Evolutionary conservation across 805 yeast genomes (phyloP), one percentile per base, ranked within the genome.

Genomic region (Starmerella potacharoeniae): DNA sequence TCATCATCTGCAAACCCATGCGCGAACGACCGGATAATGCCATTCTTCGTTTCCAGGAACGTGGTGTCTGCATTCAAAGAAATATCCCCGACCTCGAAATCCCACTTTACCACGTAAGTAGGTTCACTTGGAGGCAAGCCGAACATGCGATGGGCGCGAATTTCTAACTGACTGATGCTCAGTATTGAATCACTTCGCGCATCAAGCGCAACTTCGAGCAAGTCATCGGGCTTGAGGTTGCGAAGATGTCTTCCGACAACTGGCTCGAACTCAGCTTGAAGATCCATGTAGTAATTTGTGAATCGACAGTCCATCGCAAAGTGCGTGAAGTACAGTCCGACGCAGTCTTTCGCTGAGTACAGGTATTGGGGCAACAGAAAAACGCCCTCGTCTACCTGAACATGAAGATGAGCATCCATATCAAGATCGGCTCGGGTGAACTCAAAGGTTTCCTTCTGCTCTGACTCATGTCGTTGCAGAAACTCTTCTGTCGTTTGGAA

Each of bases 21-120:
- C 0, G 69, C 80, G 52, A 87, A 71, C 16, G 79, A 79, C 1
- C 66, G 56, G 1, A 77, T 58, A 0, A 82, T 70, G 2, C 10
- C 66, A 50, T 10, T 78, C 46, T 0, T 80, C 66, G 13, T 72
- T 62, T 0, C 62, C 58, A 11, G 84, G 63, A 39, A 71, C 70
- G 9, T 81, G 29, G 55, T 80, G 75, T 4, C 62, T 55, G 86
- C 77, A 54, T 80, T 75, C 11, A 86, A 68, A 0, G 62, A 55
- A 5, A 89, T 69, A 5, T 71, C 73, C 9, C 90, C 95, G 1
- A 84, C 65, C 31, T 77, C 79, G 61, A 93, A 80, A 56, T 84
- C 90, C 98, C 98, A 93, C 57, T 86, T 83, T 64, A 96, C 89
- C 59, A 79, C 81, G 65, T 86, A 93, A 0, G 97, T 87, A 0